These are phyloP conservation scores for Pyricularia grisea DNA, from an alignment of 2,329 filamentous ascomycete genomes.

Conservation along the genomic window DNA sequence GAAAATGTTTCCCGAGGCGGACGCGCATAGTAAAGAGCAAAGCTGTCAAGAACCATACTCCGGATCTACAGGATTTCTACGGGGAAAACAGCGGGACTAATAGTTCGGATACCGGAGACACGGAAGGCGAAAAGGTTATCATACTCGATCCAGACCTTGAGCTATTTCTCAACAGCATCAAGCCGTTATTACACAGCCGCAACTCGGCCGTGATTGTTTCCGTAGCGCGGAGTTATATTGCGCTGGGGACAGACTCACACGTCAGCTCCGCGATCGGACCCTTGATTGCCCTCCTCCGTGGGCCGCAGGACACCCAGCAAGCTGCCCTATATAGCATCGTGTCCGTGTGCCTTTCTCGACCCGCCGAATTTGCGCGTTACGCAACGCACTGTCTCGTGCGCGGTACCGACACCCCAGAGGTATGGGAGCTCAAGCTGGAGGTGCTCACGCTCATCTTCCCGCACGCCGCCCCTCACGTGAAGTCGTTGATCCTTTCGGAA, in stretches of 20 bases:
- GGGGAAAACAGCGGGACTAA: conserved; percentile 47
- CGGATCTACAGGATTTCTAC: conserved; percentile 67
- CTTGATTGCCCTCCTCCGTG: conserved; percentile 74
- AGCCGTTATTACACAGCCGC: conserved; percentile 79
- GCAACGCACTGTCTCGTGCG: conserved; percentile 83
- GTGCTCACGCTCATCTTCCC: conserved; percentile 86
- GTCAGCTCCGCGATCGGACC: conserved; percentile 70
- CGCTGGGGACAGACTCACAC: conserved; percentile 72
- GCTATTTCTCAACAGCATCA: conserved; percentile 69
- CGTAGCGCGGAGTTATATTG: conserved; percentile 74
- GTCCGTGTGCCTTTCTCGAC: conserved; percentile 71
- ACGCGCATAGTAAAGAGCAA: conserved; percentile 35
- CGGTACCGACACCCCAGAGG: conserved; percentile 65
- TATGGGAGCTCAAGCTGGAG: conserved; percentile 90
- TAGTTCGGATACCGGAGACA: conserved; percentile 17
- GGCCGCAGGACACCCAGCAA: conserved; percentile 79
- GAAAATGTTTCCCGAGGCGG: conserved; percentile 75
- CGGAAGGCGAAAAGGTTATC: conserved; percentile 42
- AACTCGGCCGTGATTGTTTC: conserved; percentile 90
- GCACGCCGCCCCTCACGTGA: conserved; percentile 62
- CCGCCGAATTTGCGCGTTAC: conserved; percentile 77
- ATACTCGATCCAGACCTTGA: conserved; percentile 74
- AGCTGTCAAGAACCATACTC: conserved; percentile 20
- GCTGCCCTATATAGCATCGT: conserved; percentile 92
- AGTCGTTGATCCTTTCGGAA: conserved; percentile 83